Evolutionary conservation across 1,284 basidiomycete genomes (phyloP), one percentile per base, ranked within the genome.

Genomic region (Melampsora larici-populina): DNA sequence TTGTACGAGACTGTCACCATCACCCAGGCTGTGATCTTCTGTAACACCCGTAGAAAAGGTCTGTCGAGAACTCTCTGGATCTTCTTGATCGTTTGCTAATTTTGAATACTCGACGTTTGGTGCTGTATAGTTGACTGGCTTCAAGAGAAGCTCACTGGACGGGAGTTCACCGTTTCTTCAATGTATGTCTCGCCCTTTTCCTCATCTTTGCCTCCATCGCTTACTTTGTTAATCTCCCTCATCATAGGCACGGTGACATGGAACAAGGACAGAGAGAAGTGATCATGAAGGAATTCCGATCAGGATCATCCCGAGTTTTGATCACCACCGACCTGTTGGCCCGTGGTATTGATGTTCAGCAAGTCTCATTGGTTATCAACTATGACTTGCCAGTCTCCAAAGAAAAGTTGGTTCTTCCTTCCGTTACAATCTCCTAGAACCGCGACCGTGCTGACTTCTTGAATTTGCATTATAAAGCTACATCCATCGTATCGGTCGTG

Each of bases 11-110:
- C 96, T 24, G 89, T 99, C 70, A 98, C 97, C 40, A 99, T 99
- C 85, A 99, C 97, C 0, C 97, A 99, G 87, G 96, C 97, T 36
- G 96, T 99, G 84, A 98, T 99, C 83, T 99, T 99, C 87, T 99
- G 97, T 87, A 99, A 99, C 87, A 99, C 96, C 6, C 88, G 94
- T 81, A 88, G 96, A 86, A 99, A 99, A 90, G 92, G 90, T 73
- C 48, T 86, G 81, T 26, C 75, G 13, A 17, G n/a, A 62, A 29
- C 62, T 64, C 29, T 7, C 24, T 17, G 4, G 18, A 24, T 18
- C 33, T 8, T 74, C 4, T n/a, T 51, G 13, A 17, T 17, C 51
- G 31, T 1, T 24, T 58, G 15, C 65, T 40, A 15, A 60, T 49
- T 58, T 11, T 43, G 11, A 33, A 36, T 7, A 36, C 36, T 36